These are phyloP conservation scores for Sphaerulina populicola DNA, from an alignment of 2,329 filamentous ascomycete species.

Conservation along the genomic window DNA sequence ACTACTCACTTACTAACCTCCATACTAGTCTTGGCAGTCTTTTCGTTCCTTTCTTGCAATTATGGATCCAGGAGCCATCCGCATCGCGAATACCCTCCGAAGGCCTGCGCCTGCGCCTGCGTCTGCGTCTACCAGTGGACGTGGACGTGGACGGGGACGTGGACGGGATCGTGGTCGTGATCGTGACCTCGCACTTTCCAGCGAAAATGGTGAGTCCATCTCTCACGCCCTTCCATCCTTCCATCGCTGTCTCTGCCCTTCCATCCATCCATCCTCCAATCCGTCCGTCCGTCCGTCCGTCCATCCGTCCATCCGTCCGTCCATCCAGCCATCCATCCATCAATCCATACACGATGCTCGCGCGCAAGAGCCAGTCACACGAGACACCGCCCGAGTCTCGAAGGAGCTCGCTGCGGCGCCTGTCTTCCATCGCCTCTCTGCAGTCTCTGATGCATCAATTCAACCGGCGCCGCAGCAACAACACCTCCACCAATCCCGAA, in stretches of 20 bases:
- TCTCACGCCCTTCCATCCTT: background rate
- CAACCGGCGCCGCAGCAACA: slow-evolving; percentile 28
- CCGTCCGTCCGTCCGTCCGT: too few species aligned
- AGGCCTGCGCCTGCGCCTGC: too few species aligned
- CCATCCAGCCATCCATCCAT: background rate
- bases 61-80: too few species aligned
- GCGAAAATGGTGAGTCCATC: background rate
- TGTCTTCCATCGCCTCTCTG: slow-evolving; percentile 31
- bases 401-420: slow-evolving; percentile 25
- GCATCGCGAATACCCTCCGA: too few species aligned
- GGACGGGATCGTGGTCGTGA: background rate
- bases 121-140: too few species aligned
- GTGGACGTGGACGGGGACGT: background rate
- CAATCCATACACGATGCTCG: slow-evolving; percentile 17
- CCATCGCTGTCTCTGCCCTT: too few species aligned
- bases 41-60: too few species aligned
- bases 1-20: too few species aligned
- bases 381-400: slow-evolving; percentile 18
- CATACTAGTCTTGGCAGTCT: too few species aligned
- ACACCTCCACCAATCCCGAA: slow-evolving; percentile 1
- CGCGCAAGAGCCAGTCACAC: slow-evolving; percentile 21
- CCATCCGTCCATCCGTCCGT: too few species aligned
- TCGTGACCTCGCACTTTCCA: background rate
- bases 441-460: slow-evolving; percentile 30
- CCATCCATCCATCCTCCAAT: too few species aligned